Evolutionary conservation across 2,329 filamentous ascomycete species (phyloP), one percentile per base, ranked within the genome.

Genomic region (Aspergillus tamarii): DNA sequence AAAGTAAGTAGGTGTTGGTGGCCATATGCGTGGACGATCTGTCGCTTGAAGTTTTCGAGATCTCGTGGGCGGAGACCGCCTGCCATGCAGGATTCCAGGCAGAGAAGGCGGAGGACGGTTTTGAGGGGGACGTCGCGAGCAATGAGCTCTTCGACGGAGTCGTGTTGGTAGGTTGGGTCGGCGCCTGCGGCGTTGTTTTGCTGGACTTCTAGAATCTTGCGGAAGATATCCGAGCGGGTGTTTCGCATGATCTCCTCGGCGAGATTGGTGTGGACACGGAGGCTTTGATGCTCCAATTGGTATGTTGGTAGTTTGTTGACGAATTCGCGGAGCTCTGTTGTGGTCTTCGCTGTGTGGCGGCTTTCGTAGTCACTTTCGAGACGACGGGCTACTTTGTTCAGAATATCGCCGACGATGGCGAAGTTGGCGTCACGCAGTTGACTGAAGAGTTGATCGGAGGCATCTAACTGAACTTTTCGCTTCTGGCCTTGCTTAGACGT

Each of bases 231-330:
- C 21, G 92, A 91, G 57, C 92, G 88, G 0, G 95, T 99, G 72
- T 93, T 88, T 74, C 96, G 95, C 84, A 96, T 94, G 60, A 99
- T 95, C 69, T 97, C 94, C 79, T 98, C 95, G 1, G 94, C 93
- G 52, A 99, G 85, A 9, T 91, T 91, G 1, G 94, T 97, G 74
- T 99, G 95, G 34, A 94, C 87, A 67, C 95, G 93, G n/a, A 97
- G 82, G 72, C 92, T 96, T 69, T 94, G 90, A 73, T 97, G 93
- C 76, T 99, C 95, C 54, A 93, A 90, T 78, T 98, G 94, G 72
- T 96, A 97, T 12, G 89, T 90, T 0, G 95, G 94, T 30, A 99
- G 83, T 76, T 96, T 96, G 70, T 90, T 89, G n/a, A 99, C 95
- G 75, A 98, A 97, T 28, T 96, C 93, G 69, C 93, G 91, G 36